A percentile compares a stretch with the other conserved stretches of the same genome.
Evolutionary conservation across 2,329 filamentous ascomycete species (phyloP).

Genomic region (Ophiostoma sp.): DNA sequence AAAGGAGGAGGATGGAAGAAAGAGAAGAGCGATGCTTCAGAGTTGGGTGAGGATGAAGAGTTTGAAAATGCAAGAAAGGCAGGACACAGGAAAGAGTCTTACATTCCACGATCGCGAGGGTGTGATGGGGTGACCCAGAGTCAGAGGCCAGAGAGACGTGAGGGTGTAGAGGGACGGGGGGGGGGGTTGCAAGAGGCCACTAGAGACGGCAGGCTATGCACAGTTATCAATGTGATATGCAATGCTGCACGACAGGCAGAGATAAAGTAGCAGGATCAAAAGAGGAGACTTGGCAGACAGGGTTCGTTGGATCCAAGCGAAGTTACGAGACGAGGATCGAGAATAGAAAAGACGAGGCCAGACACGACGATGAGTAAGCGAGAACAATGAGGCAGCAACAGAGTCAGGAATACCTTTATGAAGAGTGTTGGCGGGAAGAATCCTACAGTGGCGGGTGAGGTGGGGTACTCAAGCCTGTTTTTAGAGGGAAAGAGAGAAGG

Average conservation of each 20-base stretch:
- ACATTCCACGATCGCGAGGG: neutral
- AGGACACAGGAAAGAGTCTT: neutral
- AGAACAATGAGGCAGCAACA: neutral
- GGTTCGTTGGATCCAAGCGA: neutral
- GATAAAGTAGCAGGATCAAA: slow-evolving; percentile 1
- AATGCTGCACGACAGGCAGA: neutral
- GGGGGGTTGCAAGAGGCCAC: neutral
- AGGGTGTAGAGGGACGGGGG: neutral
- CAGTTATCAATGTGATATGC: slow-evolving; percentile 1
- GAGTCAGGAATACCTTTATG: neutral
- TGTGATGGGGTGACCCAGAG: neutral
- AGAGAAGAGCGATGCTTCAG: neutral
- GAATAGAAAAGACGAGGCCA: neutral
- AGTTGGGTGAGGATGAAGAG: neutral
- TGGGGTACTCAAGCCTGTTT: neutral
- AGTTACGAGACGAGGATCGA: neutral
- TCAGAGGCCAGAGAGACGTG: neutral
- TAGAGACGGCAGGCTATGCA: slow-evolving; percentile 6
- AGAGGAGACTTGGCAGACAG: neutral
- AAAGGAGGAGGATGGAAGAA: neutral
- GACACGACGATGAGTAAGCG: neutral
- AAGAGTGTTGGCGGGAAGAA: neutral
- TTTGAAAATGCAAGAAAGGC: neutral
- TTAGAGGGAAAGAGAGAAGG: neutral
- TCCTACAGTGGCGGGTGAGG: neutral